Percentiles rank a stretch among this genome's conserved stretches.
Conservation (phyloP, 2,329 filamentous ascomycete species). For the Verticillium longisporum region DNA sequence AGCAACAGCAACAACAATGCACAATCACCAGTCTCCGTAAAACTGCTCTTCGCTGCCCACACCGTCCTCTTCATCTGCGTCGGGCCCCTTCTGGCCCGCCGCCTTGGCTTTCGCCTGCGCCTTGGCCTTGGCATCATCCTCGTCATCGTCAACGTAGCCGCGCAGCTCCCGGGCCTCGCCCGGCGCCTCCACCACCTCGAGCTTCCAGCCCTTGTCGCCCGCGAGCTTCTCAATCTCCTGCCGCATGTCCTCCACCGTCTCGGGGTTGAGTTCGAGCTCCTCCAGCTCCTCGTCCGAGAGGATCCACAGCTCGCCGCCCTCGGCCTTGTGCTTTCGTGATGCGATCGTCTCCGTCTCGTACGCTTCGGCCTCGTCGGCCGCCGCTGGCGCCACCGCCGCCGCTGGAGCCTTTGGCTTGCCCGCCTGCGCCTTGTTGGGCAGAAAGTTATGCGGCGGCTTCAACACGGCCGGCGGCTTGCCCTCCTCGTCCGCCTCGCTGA, state of each 20-base stretch:
- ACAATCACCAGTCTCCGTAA: constrained; percentile 42
- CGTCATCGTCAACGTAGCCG: constrained; percentile 59
- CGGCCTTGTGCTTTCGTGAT: constrained; percentile 37
- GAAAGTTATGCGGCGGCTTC: constrained; percentile 34
- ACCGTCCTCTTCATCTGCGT: constrained; percentile 14
- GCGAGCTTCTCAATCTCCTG: constrained; percentile 63
- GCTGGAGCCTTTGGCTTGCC: constrained; percentile 11
- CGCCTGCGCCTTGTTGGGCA: constrained; percentile 12
- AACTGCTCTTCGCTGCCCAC: constrained; percentile 44
- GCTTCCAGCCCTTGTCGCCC: constrained; percentile 66
- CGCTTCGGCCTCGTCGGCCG: background rate
- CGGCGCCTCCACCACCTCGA: constrained; percentile 70
- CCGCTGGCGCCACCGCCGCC: constrained; percentile 12
- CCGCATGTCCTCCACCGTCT: constrained; percentile 62
- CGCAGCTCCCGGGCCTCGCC: constrained; percentile 57
- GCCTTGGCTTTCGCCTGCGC: constrained; percentile 12
- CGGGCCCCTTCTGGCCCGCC: constrained; percentile 14
- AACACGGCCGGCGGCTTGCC: constrained; percentile 40
- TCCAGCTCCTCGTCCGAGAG: constrained; percentile 62
- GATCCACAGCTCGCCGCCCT: constrained; percentile 55
- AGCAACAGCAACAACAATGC: background rate
- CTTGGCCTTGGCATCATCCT: constrained; percentile 21
- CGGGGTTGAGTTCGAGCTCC: constrained; percentile 57
- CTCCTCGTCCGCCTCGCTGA: constrained; percentile 38
- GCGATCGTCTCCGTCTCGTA: constrained; percentile 34